Evolutionary conservation across 805 yeast genomes (phyloP).

Genomic region (Wickerhamiella bombiphila): DNA sequence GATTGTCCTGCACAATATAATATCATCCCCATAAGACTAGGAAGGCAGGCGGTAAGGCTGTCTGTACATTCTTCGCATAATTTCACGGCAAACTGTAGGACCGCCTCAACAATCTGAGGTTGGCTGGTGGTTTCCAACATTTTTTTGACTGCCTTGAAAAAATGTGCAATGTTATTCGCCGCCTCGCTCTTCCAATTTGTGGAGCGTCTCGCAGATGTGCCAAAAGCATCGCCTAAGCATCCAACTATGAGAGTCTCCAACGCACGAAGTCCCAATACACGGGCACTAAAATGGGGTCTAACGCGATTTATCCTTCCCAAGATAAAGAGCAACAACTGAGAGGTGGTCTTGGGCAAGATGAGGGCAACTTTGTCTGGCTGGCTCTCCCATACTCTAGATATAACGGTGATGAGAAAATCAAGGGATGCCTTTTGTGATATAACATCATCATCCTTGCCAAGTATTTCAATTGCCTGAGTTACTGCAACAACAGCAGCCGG

Average conservation of each 20-base stretch:
- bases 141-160: slow-evolving; percentile 7
- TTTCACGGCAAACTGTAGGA: not conserved
- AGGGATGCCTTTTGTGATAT: slow-evolving; percentile 16
- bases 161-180: too few relatives aligned
- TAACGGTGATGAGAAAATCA: slow-evolving; percentile 2
- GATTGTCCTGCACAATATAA: not conserved
- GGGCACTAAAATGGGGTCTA: too few relatives aligned
- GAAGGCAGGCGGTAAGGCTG: not conserved
- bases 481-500: slow-evolving; percentile 17
- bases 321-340: too few relatives aligned
- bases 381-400: not conserved
- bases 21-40: not conserved
- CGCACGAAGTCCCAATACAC: too few relatives aligned
- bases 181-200: too few relatives aligned
- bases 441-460: slow-evolving; percentile 12
- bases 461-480: slow-evolving; percentile 14
- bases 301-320: too few relatives aligned
- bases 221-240: too few relatives aligned
- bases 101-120: not conserved
- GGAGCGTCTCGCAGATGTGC: too few relatives aligned
- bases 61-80: not conserved
- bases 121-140: slow-evolving; percentile 7
- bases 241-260: too few relatives aligned
- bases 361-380: not conserved
- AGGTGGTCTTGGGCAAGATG: too few relatives aligned